A percentile compares a stretch with the other conserved stretches of the same genome.
phyloP scores from a whole-genome alignment of 129 eudicot species.

The Lonicera japonica region DNA sequence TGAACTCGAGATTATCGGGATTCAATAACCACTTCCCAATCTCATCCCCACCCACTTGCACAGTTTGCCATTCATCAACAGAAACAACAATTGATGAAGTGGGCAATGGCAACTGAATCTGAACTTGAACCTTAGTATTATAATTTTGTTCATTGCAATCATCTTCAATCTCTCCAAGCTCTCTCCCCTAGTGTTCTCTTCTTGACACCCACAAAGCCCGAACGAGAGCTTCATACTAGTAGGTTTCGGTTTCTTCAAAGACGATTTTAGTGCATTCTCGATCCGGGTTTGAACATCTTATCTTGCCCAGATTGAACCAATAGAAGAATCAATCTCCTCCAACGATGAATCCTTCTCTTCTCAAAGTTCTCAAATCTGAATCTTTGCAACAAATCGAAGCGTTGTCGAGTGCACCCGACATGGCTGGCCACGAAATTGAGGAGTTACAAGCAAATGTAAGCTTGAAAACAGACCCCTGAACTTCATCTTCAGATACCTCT shows the following conservation, averaged over 20 bases:
- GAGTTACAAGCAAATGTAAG: conserved; percentile 83
- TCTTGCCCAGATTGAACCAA: conserved; percentile 77
- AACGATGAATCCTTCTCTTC: conserved; percentile 79
- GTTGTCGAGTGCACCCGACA: conserved; percentile 78
- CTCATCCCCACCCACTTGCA: conserved; percentile 67
- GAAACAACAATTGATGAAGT: conserved; percentile 58
- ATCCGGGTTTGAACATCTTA: conserved; percentile 49
- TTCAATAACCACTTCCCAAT: conserved; percentile 78
- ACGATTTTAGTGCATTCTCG: conserved; percentile 63
- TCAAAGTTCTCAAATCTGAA: conserved; percentile 98
- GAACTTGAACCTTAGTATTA: conserved; percentile 33
- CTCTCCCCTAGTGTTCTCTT: conserved; percentile 63
- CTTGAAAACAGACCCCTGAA: conserved; percentile 55
- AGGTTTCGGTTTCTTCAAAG: conserved; percentile 56
- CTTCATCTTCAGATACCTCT: conserved; percentile 66
- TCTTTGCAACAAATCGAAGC: conserved; percentile 85
- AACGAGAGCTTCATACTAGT: conserved; percentile 76
- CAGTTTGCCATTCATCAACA: conserved; percentile 98
- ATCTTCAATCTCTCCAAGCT: conserved; percentile 61
- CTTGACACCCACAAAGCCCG: conserved; percentile 99
- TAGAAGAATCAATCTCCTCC: conserved; percentile 75
- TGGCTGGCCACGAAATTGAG: conserved; percentile 75
- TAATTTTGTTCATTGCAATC: conserved; percentile 42
- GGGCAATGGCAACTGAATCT: conserved; percentile 61
- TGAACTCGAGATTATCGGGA: conserved; percentile 71